Conservation (phyloP, 2,329 filamentous ascomycete species). For the Fusarium succisae region DNA sequence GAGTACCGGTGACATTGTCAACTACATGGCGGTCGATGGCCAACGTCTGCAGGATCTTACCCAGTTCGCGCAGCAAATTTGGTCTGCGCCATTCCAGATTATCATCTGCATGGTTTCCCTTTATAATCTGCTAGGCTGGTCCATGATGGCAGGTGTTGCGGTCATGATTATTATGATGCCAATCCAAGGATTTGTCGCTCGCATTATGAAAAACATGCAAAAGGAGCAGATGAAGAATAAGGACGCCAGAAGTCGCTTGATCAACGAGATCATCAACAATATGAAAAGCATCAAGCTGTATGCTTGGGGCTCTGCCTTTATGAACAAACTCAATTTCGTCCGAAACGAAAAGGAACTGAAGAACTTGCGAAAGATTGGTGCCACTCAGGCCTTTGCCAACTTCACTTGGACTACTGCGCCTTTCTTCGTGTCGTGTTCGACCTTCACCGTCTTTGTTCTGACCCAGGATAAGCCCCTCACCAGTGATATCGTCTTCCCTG, state of each 20-base stretch:
- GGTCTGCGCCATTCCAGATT: conserved; percentile 98
- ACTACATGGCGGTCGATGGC: conserved; percentile 98
- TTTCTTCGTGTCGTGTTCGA: conserved; percentile 96
- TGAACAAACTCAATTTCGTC: conserved; percentile 96
- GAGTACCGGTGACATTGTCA: conserved; percentile 97
- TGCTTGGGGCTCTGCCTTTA: conserved; percentile 96
- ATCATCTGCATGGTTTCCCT: conserved; percentile 93
- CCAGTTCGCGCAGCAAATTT: conserved; percentile 93
- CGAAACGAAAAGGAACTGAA: conserved; percentile 96
- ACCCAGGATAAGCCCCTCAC: conserved; percentile 83
- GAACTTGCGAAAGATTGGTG: conserved; percentile 95
- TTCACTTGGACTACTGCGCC: conserved; percentile 99
- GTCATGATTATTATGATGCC: conserved; percentile 99
- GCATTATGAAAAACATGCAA: conserved; percentile 92
- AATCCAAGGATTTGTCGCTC: conserved; percentile 89
- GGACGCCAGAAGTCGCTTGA: conserved; percentile 88
- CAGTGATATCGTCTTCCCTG: conserved; percentile 95
- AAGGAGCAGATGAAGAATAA: conserved; percentile 99
- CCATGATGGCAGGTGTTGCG: conserved; percentile 93
- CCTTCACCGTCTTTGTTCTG: conserved; percentile 92
- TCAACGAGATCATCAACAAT: conserved; percentile 98
- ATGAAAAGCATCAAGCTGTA: conserved; percentile 99
- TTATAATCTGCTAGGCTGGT: conserved; percentile 92
- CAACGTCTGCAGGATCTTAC: conserved; percentile 94
- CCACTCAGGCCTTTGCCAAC: conserved; percentile 91